These are phyloP conservation scores for Xylariaceae sp. DNA, from an alignment of 2,329 filamentous ascomycete species.

Conservation along the genomic window DNA sequence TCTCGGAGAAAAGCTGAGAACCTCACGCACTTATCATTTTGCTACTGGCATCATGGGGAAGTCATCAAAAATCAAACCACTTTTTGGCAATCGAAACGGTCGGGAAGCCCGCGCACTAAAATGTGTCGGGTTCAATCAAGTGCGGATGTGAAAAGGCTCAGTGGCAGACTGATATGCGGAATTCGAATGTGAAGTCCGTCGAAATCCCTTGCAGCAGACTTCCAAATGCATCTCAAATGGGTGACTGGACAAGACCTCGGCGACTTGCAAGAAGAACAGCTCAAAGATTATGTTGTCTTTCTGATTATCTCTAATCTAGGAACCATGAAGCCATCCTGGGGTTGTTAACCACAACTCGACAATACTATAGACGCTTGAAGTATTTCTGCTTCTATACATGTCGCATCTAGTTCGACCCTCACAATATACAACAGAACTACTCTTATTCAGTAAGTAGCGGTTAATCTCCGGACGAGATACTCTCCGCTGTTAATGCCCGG, in stretches of 20 bases:
- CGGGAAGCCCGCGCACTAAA: no score
- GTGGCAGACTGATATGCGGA: background rate
- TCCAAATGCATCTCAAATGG: background rate
- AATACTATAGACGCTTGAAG: background rate
- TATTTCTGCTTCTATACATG: background rate
- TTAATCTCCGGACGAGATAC: constrained; percentile 72
- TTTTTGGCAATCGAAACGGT: no score
- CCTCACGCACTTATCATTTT: no score
- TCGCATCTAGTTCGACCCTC: background rate
- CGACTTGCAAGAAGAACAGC: background rate
- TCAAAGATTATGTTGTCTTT: background rate
- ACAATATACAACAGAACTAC: background rate
- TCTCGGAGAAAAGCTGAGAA: no score
- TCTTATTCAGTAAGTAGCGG: constrained; percentile 59
- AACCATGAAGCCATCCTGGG: background rate
- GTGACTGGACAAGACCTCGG: background rate
- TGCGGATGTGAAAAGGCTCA: background rate
- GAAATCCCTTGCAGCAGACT: background rate
- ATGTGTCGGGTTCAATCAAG: no score
- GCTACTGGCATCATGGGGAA: no score
- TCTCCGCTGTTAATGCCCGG: constrained; percentile 69
- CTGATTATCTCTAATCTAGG: background rate
- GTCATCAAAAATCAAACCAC: no score
- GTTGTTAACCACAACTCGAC: background rate
- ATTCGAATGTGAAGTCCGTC: background rate